phyloP scores from a whole-genome alignment of 1,284 basidiomycete species.

The Rhizoctonia solani region DNA sequence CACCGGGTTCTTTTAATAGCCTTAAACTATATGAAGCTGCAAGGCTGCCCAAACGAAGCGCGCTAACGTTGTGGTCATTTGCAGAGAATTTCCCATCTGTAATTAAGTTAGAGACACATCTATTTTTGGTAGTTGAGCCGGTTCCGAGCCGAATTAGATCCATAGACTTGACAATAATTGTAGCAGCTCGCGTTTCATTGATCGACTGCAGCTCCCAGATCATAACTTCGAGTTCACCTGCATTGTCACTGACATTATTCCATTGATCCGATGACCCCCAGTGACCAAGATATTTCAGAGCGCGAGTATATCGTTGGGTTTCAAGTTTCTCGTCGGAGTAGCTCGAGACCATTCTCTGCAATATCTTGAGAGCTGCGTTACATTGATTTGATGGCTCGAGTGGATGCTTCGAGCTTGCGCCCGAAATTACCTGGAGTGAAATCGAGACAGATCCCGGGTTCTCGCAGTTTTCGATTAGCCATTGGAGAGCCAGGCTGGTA shows the following conservation, averaged over 20 bases:
- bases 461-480: constrained; percentile 11
- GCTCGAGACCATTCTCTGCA: background rate
- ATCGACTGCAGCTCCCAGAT: background rate
- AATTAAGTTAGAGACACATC: background rate
- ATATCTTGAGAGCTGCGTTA: background rate
- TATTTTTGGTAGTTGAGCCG: no score
- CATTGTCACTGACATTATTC: background rate
- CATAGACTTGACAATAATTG: background rate
- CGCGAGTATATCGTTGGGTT: background rate
- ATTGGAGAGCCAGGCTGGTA: no score
- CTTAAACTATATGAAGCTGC: background rate
- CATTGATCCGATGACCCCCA: background rate
- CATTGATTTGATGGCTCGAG: background rate
- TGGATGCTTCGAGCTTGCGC: background rate
- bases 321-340: background rate
- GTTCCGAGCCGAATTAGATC: background rate
- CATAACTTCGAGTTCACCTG: background rate
- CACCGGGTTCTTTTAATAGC: no score
- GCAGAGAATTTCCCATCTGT: background rate
- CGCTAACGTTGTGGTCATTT: background rate
- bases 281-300: background rate
- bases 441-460: background rate
- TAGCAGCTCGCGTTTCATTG: background rate
- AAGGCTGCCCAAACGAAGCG: background rate
- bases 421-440: background rate